Percentiles rank a stretch among this genome's conserved stretches.
These are phyloP conservation scores for Penicillium turbatum DNA, from an alignment of 495 filamentous ascomycete genomes.

Conservation along the genomic window DNA sequence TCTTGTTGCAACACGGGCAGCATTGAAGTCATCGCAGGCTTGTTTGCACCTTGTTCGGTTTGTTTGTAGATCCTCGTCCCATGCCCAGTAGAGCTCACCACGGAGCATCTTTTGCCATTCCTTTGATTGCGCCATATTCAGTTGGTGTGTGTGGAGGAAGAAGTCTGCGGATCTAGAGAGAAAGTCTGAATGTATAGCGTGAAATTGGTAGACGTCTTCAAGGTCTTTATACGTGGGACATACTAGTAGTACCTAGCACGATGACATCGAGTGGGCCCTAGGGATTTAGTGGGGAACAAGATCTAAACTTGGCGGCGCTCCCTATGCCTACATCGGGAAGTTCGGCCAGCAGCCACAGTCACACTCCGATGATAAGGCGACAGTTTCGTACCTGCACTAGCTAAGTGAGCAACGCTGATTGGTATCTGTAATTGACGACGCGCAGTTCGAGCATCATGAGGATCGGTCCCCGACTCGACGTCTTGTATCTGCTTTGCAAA, in stretches of 20 bases:
- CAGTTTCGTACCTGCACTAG: background rate
- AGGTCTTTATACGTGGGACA: background rate
- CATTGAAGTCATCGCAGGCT: conserved; percentile 60
- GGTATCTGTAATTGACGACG: no score
- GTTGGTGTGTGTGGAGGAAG: background rate
- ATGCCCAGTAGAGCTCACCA: conserved; percentile 45
- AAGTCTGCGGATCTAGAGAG: background rate
- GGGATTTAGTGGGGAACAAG: background rate
- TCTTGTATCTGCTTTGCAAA: background rate
- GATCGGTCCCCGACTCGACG: no score
- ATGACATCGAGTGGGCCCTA: background rate
- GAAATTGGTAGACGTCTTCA: background rate
- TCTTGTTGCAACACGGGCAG: conserved; percentile 46
- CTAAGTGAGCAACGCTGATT: no score
- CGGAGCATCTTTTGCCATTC: conserved; percentile 38
- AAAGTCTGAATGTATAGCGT: background rate
- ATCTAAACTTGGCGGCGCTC: background rate
- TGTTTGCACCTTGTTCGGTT: conserved; percentile 55
- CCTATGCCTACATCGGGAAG: background rate
- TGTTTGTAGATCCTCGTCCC: conserved; percentile 48
- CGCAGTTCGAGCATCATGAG: no score
- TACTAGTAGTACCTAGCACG: no score
- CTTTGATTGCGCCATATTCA: conserved; percentile 30
- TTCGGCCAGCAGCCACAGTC: background rate
- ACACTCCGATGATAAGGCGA: no score